Base-by-base conservation (phyloP, 371 early-diverging fungal species). In the Mortierella sp. region DNA sequence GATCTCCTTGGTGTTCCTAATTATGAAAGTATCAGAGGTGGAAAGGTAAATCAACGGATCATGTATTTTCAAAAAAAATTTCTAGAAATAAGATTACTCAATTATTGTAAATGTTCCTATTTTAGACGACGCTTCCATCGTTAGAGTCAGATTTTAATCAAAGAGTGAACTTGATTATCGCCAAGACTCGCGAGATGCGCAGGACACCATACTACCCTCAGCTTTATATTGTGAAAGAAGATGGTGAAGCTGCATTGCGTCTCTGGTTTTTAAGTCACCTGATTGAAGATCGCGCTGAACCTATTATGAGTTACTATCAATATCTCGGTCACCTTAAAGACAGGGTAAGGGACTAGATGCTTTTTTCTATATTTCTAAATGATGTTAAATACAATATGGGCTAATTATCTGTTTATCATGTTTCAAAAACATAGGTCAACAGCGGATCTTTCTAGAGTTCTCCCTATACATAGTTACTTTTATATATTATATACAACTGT, bases 281-380 rank as follows among this genome's bases (percentile, higher is more conserved):
- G 75, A 87, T 97, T 49, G 97, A 97, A 85, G 99, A 98, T 79
- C 91, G 96, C 64, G 92, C 92, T n/a, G 93, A 96, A 42, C 88
- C 87, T 56, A 83, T 89, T 29, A 87, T 91, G 85, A 93, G 94
- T 66, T 98, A 97, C 82, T 91, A 94, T 67, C 96, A 97, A 83
- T 97, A 86, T 76, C 78, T 91, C 43, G 88, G 85, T 49, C 86
- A 88, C 54, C 73, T 92, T 49, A 91, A 90, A 72, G 90, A 90
- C 67, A 88, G 85, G 79, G 90, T 90, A 68, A 64, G 60, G 29
- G 8, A 64, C 26, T 15, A 35, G 6, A 32, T 13, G 37, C 19
- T 31, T 29, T 59, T 10, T n/a, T 13, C 32, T 8, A 26, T 12
- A 15, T 23, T 7, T 15, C n/a, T n/a, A 8, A 42, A 31, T 32